Evolutionary conservation across 441 rosid genomes (phyloP), one percentile per base, ranked within the genome.

Genomic region (Brassica hybrid): DNA sequence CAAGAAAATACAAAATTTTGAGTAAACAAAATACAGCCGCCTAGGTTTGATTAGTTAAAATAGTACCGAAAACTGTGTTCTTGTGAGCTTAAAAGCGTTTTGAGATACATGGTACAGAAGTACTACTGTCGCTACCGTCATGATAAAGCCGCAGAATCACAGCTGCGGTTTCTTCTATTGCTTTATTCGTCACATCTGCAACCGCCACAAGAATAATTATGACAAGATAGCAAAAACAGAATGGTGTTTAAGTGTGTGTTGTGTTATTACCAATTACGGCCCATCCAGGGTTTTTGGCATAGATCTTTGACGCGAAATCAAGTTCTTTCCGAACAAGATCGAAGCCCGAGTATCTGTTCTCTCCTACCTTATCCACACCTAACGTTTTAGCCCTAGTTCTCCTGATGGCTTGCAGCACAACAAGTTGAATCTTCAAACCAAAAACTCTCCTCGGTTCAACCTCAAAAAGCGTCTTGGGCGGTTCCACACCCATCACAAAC

Each of bases 151-250:
- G 80, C 81, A 92, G 74, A 59, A 92, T 77, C 68, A 93, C 88
- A 1, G 97, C 97, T 14, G 94, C 94, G 32, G 96, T 91, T 88
- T 94, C 97, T 85, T 94, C 96, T 59, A 93, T 88, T 19, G 98
- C 97, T 81, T 93, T 94, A 56, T 89, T 94, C 6, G 97, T 93
- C 78, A 91, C 97, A 84, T 93, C 98, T 94, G 88, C 81, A 87
- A 68, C 23, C 60, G n/a, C 25, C 1, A 13, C 21, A 67, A 50
- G 14, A 73, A 38, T 17, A 32, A 17, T 0, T 34, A 56, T 30
- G 17, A 56, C 18, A 48, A 48, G 25, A 16, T 6, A 27, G 13
- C 23, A 45, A 45, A 73, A 67, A 21, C 19, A 67, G 52, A 23
- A 18, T 12, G 41, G 25, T 50, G 73, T 65, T 12, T 3, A 50